A percentile compares a stretch with the other conserved stretches of the same genome.
These are phyloP conservation scores for Scenedesmus sp. DNA, from an alignment of 163 green algal species.

Conservation along the genomic window DNA sequence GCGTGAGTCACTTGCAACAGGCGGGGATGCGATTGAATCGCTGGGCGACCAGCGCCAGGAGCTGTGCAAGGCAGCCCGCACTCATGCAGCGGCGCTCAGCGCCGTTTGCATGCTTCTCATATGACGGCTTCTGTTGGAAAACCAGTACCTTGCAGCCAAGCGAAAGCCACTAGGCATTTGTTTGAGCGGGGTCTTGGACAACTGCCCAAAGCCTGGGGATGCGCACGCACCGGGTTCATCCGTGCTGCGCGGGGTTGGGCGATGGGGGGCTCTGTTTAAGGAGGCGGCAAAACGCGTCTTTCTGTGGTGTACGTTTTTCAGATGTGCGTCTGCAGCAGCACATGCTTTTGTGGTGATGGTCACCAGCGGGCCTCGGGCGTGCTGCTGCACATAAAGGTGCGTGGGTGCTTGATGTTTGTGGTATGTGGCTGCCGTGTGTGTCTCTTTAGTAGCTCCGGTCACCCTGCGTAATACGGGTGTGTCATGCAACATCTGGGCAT, in stretches of 20 bases:
- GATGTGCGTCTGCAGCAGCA: not conserved
- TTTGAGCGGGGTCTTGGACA: not conserved
- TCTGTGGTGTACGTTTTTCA: not conserved
- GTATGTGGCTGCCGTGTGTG: not conserved
- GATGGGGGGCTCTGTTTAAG: not conserved
- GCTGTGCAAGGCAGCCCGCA: not conserved
- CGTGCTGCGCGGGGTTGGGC: not conserved
- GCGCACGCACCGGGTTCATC: not conserved
- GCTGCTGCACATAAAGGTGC: not conserved
- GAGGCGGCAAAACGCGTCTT: not conserved
- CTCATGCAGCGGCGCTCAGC: not conserved
- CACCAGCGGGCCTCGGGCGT: not conserved
- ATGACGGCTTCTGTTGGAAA: not conserved
- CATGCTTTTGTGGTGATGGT: not conserved
- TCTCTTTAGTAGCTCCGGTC: not conserved
- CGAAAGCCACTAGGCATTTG: not conserved
- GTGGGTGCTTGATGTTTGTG: not conserved
- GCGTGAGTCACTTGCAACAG: not conserved
- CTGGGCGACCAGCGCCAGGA: not conserved
- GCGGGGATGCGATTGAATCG: not conserved
- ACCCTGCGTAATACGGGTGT: too few relatives aligned
- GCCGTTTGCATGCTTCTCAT: not conserved
- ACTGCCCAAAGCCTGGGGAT: not conserved
- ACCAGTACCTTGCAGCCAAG: not conserved
- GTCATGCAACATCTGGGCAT: not conserved